Conservation (phyloP, 148 eudicot genomes). For the Heliamphora exappendiculata region DNA sequence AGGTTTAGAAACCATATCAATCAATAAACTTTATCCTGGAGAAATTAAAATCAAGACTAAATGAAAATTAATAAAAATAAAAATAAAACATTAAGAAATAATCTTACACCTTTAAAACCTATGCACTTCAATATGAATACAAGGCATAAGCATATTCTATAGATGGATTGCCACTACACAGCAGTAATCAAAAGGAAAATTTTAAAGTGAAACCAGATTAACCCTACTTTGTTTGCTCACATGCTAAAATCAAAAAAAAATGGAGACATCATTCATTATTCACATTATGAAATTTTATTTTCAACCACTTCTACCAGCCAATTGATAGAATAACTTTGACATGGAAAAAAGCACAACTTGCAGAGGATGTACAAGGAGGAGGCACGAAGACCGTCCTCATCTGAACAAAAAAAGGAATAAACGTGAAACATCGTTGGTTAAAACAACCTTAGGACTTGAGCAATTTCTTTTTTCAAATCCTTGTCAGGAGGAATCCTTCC, state of each 20-base stretch:
- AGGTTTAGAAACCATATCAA: background rate
- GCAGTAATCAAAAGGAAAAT: background rate
- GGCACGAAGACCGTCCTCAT: too few species aligned
- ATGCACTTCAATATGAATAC: background rate
- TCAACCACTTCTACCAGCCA: background rate
- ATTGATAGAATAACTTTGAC: background rate
- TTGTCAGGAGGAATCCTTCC: conserved; percentile 84
- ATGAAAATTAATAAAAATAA: background rate
- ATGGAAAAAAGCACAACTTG: background rate
- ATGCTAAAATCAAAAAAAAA: background rate
- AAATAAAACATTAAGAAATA: background rate
- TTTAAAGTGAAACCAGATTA: background rate
- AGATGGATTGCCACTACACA: background rate
- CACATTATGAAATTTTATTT: background rate
- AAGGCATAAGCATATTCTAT: background rate
- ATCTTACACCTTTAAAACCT: background rate
- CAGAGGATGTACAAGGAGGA: background rate
- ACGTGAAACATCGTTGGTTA: background rate
- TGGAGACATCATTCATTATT: background rate
- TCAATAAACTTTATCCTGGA: background rate
- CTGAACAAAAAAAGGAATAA: too few species aligned
- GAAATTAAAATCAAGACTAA: background rate
- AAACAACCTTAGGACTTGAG: conserved; percentile 60
- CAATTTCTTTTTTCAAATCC: conserved; percentile 64
- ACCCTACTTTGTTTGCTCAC: background rate